Evolutionary conservation across 1,139 yeast species (phyloP).

Genomic region (Blastobotrys elegans): DNA sequence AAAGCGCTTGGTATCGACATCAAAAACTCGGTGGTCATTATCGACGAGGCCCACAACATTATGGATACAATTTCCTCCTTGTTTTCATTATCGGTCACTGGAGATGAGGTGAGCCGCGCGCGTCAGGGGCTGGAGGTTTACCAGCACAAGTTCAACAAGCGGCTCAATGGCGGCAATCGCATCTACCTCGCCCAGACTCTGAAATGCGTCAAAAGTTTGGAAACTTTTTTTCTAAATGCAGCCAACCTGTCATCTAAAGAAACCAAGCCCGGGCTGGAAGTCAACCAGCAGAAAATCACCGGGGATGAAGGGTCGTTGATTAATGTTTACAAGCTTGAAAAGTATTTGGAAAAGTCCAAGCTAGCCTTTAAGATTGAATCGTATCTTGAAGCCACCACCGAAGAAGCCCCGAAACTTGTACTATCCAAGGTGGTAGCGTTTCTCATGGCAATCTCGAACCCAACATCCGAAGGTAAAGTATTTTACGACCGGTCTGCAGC

Average conservation of each 20-base stretch:
- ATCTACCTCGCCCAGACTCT: conserved; percentile 61
- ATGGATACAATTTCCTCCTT: conserved; percentile 70
- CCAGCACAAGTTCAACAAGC: conserved; percentile 51
- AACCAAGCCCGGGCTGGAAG: conserved; percentile 49
- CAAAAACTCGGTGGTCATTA: conserved; percentile 61
- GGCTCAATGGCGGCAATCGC: conserved; percentile 70
- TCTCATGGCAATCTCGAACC: conserved; percentile 61
- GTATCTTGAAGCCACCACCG: conserved; percentile 44
- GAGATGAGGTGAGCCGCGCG: conserved; percentile 44
- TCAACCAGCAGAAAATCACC: conserved; percentile 51
- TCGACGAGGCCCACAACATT: conserved; percentile 92
- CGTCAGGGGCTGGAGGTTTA: conserved; percentile 50
- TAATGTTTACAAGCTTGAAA: conserved; percentile 64
- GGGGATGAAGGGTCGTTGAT: conserved; percentile 58
- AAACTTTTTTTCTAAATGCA: conserved; percentile 41
- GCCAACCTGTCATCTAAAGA: conserved; percentile 24
- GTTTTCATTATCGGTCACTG: conserved; percentile 57
- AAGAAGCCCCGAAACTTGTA: conserved; percentile 45
- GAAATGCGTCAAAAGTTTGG: conserved; percentile 51
- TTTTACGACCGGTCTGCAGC: conserved; percentile 50
- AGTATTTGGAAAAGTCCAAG: conserved; percentile 61
- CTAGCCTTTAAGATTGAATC: conserved; percentile 81
- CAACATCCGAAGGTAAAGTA: conserved; percentile 75
- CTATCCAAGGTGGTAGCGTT: conserved; percentile 65
- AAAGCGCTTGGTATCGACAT: conserved; percentile 54